phyloP scores from a whole-genome alignment of 2,329 filamentous ascomycete species.

The Epichloe baconii region DNA sequence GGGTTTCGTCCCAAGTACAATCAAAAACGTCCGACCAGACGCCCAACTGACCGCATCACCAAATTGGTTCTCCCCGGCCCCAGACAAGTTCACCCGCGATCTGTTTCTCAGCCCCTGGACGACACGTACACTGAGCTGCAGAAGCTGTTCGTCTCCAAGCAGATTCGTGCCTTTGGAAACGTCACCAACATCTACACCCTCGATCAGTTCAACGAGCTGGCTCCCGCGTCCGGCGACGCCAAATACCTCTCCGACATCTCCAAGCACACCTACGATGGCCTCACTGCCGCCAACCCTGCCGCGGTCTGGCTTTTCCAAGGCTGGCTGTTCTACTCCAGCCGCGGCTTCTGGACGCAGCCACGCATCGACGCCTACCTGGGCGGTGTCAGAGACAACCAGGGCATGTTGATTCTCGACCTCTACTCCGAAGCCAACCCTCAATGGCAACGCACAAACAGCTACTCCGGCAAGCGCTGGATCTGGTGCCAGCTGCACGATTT shows the following conservation, averaged over 20 bases:
- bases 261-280: constrained; percentile 28
- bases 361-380: constrained; percentile 35
- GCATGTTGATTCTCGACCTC: constrained; percentile 38
- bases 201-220: constrained; percentile 40
- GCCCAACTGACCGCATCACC: constrained; percentile 30
- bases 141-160: constrained; percentile 31
- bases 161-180: constrained; percentile 32
- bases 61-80: constrained; percentile 21
- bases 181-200: constrained; percentile 35
- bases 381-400: constrained; percentile 26
- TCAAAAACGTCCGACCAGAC: constrained; percentile 27
- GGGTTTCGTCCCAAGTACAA: constrained; percentile 32
- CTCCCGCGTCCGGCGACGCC: constrained; percentile 30
- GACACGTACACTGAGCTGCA: constrained; percentile 29
- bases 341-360: constrained; percentile 29
- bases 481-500: constrained; percentile 40
- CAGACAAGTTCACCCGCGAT: constrained; percentile 27
- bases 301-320: constrained; percentile 40
- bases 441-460: constrained; percentile 36
- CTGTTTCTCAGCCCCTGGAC: constrained; percentile 34
- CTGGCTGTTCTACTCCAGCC: constrained; percentile 33
- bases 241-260: constrained; percentile 22
- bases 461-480: constrained; percentile 39
- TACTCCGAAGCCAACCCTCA: constrained; percentile 35
- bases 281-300: constrained; percentile 33